phyloP scores from a whole-genome alignment of 2,329 filamentous ascomycete genomes.

The Colletotrichum eleusines region DNA sequence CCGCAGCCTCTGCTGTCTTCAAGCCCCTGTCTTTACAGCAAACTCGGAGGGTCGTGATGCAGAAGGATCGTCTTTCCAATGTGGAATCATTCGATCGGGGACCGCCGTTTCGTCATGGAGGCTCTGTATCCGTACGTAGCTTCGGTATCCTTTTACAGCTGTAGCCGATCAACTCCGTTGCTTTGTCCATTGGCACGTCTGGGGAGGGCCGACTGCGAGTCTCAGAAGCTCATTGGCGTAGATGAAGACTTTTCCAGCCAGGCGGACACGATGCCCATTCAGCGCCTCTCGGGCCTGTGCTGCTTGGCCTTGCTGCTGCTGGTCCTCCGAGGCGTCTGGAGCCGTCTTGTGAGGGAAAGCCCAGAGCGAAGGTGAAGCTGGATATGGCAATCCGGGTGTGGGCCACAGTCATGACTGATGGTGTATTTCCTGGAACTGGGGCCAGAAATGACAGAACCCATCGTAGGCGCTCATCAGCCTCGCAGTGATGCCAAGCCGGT shows the following conservation, averaged over 20 bases:
- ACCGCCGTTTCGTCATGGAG: constrained; percentile 17
- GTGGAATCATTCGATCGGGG: constrained; percentile 22
- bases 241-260: constrained; percentile 4
- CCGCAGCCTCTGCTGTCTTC: constrained; percentile 11
- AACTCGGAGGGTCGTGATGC: constrained; percentile 29
- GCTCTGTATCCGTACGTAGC: constrained; percentile 3
- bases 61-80: constrained; percentile 25
- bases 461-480: constrained; percentile 15
- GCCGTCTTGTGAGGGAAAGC: background rate
- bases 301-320: too few relatives aligned
- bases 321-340: background rate
- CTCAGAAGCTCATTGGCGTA: background rate
- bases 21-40: constrained; percentile 24
- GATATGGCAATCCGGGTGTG: constrained; percentile 1
- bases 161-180: constrained; percentile 8
- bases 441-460: constrained; percentile 10
- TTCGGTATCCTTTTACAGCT: background rate
- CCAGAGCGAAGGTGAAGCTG: background rate
- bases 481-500: constrained; percentile 25
- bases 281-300: background rate
- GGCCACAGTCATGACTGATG: background rate
- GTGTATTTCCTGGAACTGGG: background rate
- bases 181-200: constrained; percentile 16
- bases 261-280: too few relatives aligned
- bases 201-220: background rate